Percentiles rank a stretch among this genome's conserved stretches.
phyloP scores from a whole-genome alignment of 75 land plant species.

The Cunninghamia lanceolata region DNA sequence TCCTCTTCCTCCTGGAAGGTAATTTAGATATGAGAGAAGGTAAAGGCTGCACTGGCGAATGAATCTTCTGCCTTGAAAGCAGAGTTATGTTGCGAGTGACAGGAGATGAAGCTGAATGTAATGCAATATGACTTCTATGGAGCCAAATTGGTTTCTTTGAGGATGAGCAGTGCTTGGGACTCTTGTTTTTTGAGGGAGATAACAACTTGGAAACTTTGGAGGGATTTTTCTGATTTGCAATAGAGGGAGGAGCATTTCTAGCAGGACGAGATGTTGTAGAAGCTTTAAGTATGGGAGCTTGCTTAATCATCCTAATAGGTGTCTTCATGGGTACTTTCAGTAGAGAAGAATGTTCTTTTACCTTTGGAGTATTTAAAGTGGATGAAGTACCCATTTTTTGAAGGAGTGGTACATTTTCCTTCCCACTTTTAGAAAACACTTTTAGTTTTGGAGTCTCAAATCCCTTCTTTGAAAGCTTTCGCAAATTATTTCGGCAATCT shows the following conservation, averaged over 20 bases:
- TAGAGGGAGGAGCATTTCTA: not conserved
- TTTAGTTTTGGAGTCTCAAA: not conserved
- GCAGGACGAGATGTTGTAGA: not conserved
- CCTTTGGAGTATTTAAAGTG: not conserved
- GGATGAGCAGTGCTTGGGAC: not conserved
- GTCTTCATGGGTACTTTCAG: slow-evolving; percentile 1
- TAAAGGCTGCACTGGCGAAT: not conserved
- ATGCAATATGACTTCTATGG: slow-evolving; percentile 3
- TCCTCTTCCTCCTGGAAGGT: not conserved
- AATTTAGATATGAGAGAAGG: slow-evolving; percentile 6
- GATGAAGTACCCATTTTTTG: not conserved
- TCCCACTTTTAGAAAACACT: not conserved
- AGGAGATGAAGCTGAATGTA: not conserved
- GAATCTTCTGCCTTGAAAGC: not conserved
- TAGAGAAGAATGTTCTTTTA: not conserved
- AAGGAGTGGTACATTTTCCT: not conserved
- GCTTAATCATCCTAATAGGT: not conserved
- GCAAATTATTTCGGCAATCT: not conserved
- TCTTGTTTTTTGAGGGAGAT: not conserved
- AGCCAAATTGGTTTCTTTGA: not conserved
- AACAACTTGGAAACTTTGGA: not conserved
- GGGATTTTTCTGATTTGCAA: not conserved
- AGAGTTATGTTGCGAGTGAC: not conserved
- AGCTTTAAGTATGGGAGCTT: not conserved
- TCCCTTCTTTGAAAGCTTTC: not conserved